Conservation (phyloP, 805 yeast genomes). For the Candida tammaniensis region DNA sequence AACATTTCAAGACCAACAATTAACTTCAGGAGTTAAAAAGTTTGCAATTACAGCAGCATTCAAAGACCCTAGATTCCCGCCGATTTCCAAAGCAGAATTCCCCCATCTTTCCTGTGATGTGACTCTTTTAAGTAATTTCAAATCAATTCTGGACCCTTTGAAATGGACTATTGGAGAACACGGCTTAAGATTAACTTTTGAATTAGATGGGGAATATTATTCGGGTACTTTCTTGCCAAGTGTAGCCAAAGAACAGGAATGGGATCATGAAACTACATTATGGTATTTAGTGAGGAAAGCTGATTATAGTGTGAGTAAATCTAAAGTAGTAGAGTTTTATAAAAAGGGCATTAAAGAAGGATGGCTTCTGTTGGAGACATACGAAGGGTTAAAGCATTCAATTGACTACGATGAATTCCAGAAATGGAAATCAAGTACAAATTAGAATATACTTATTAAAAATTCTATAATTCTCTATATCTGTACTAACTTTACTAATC, state of each 20-base stretch:
- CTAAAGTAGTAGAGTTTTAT: constrained; percentile 23
- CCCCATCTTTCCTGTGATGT: constrained; percentile 54
- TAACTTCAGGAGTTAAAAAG: constrained; percentile 56
- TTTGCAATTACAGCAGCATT: constrained; percentile 66
- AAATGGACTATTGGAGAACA: constrained; percentile 85
- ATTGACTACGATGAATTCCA: constrained; percentile 25
- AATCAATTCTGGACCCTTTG: constrained; percentile 45
- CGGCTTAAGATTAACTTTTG: constrained; percentile 67
- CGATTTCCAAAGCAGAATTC: constrained; percentile 58
- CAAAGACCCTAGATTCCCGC: constrained; percentile 74
- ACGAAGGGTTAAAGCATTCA: constrained; percentile 33
- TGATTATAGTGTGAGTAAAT: constrained; percentile 33
- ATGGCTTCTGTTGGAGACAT: constrained; percentile 31
- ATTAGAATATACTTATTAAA: not conserved
- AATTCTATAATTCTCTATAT: constrained; percentile 1
- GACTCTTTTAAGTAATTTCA: constrained; percentile 63
- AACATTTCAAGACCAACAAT: constrained; percentile 56
- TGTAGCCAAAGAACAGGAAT: constrained; percentile 83
- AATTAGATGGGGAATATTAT: constrained; percentile 32
- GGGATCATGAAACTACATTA: constrained; percentile 74
- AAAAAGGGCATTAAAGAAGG: constrained; percentile 28
- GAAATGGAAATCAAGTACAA: constrained; percentile 1
- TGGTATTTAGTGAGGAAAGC: constrained; percentile 72
- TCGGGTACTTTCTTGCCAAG: constrained; percentile 88
- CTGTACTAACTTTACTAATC: constrained; percentile 29